Conservation (phyloP, 2,329 filamentous ascomycete genomes). For the Pseudopyricularia cyperi region DNA sequence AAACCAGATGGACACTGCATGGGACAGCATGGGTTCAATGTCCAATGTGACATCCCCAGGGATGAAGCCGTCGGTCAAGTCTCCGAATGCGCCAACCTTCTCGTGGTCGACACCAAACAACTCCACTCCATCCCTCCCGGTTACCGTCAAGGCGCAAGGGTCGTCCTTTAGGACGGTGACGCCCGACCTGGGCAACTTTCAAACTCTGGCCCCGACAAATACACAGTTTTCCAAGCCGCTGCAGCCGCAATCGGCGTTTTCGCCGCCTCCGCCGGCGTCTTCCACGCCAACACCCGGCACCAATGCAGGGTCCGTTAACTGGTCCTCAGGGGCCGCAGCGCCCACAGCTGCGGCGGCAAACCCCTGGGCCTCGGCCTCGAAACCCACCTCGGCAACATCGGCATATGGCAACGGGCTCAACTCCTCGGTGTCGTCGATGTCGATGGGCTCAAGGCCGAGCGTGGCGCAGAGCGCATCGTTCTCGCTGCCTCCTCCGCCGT, state of each 20-base stretch:
- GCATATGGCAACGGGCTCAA: constrained; percentile 20
- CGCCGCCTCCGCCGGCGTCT: constrained; percentile 10
- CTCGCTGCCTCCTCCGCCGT: constrained; percentile 43
- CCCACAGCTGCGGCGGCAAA: constrained; percentile 24
- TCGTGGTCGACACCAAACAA: constrained; percentile 49
- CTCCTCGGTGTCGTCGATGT: constrained; percentile 33
- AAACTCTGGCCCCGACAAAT: constrained; percentile 40
- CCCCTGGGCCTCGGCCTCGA: constrained; percentile 29
- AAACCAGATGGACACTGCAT: constrained; percentile 27
- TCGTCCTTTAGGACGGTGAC: constrained; percentile 42
- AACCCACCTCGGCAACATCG: constrained; percentile 12
- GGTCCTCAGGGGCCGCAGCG: constrained; percentile 33
- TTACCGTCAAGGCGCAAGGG: constrained; percentile 19
- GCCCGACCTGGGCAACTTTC: constrained; percentile 42
- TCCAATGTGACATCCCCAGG: constrained; percentile 20
- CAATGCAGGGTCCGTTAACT: not conserved
- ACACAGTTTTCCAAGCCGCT: constrained; percentile 53
- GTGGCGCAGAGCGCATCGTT: constrained; percentile 31
- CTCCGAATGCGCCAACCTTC: constrained; percentile 37
- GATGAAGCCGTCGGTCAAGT: constrained; percentile 8
- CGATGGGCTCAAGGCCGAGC: constrained; percentile 21
- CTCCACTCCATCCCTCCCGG: constrained; percentile 19
- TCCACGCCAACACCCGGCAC: not conserved
- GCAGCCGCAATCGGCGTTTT: constrained; percentile 24
- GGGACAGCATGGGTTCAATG: constrained; percentile 28